These are phyloP conservation scores for Aureobasidium vineae DNA, from an alignment of 2,329 filamentous ascomycete species.

Conservation along the genomic window DNA sequence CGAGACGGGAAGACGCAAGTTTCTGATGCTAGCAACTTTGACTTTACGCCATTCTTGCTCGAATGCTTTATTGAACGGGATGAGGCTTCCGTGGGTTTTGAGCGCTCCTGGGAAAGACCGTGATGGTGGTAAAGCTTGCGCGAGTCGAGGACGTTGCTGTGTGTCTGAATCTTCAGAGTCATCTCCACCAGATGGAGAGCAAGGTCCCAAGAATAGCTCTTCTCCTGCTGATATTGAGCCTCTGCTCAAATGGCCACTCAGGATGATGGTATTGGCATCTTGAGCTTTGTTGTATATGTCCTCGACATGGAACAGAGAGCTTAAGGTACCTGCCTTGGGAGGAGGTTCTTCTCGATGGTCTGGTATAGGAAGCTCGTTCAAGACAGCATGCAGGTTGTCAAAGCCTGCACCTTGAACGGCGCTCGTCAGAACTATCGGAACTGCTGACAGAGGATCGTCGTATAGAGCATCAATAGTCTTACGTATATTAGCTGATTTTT, in stretches of 20 bases:
- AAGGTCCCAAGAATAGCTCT: constrained; percentile 74
- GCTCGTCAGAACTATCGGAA: constrained; percentile 87
- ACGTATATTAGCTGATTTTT: constrained; percentile 59
- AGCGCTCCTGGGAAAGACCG: constrained; percentile 51
- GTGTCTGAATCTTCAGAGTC: constrained; percentile 41
- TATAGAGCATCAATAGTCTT: constrained; percentile 55
- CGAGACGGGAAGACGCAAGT: constrained; percentile 78
- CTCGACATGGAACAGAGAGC: constrained; percentile 71
- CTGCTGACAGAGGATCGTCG: constrained; percentile 50
- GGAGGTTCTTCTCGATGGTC: not conserved
- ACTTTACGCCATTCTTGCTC: constrained; percentile 76
- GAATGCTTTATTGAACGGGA: constrained; percentile 26
- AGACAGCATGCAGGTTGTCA: constrained; percentile 73
- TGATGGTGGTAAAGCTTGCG: constrained; percentile 42
- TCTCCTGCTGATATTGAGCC: constrained; percentile 77
- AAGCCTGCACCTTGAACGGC: constrained; percentile 82
- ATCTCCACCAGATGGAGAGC: constrained; percentile 36
- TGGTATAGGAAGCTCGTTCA: constrained; percentile 70
- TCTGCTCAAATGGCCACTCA: constrained; percentile 81
- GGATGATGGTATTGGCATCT: constrained; percentile 52
- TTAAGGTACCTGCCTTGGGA: not conserved
- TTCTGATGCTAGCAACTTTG: constrained; percentile 80
- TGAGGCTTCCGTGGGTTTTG: constrained; percentile 26
- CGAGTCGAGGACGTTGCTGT: constrained; percentile 32
- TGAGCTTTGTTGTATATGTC: constrained; percentile 72